Conservation (phyloP, 2,329 filamentous ascomycete genomes). For the Trichoderma asperellum region DNA sequence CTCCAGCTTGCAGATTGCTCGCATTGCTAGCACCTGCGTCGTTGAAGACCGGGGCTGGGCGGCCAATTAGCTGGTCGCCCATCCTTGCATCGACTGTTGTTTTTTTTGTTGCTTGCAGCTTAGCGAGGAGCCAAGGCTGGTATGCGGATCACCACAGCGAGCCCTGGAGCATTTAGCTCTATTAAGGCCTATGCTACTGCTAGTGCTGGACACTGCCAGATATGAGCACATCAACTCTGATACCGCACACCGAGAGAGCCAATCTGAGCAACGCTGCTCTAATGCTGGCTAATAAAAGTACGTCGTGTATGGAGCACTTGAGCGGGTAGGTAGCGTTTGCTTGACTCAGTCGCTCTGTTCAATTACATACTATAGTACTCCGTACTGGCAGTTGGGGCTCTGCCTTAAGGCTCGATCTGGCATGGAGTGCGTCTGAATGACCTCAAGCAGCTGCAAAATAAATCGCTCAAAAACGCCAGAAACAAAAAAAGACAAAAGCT, state of each 20-base stretch:
- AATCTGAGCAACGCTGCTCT: not conserved
- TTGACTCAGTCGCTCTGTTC: not conserved
- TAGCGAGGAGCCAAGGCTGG: conserved; percentile 3
- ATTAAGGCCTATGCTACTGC: not conserved
- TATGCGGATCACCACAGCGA: not conserved
- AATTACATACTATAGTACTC: too few relatives aligned
- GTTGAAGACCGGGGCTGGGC: not conserved
- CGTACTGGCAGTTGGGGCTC: not conserved
- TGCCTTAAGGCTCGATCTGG: not conserved
- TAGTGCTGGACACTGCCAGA: not conserved
- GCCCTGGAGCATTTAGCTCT: not conserved
- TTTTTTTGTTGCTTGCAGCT: not conserved
- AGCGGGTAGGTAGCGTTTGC: not conserved
- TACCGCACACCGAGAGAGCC: not conserved
- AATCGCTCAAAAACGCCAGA: not conserved
- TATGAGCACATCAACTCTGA: not conserved
- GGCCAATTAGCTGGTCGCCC: not conserved
- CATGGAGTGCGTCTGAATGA: not conserved
- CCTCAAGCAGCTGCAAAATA: not conserved
- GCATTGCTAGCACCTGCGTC: not conserved
- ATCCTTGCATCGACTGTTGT: not conserved
- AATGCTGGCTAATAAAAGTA: not conserved
- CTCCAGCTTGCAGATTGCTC: not conserved
- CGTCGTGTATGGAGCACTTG: not conserved
- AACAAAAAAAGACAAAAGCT: not conserved